Percentiles rank a stretch among this genome's conserved stretches.
Conservation (phyloP, 2,329 filamentous ascomycete genomes). For the Nakataea oryzae region DNA sequence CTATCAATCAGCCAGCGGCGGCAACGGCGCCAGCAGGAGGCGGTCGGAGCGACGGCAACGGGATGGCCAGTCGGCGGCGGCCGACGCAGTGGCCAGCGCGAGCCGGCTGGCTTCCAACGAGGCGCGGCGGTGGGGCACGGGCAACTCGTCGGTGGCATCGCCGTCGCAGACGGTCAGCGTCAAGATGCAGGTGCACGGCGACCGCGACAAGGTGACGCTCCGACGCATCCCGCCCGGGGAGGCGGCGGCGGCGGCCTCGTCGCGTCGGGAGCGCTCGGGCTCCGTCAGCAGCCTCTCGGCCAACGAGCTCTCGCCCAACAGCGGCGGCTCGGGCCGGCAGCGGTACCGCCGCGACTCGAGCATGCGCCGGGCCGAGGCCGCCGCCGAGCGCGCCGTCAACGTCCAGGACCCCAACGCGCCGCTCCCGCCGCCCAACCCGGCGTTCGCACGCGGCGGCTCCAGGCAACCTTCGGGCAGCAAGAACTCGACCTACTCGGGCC, state of each 20-base stretch:
- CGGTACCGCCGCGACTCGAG: conserved; percentile 46
- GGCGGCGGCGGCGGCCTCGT: conserved; percentile 30
- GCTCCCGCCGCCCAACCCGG: conserved; percentile 44
- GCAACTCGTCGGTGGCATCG: conserved; percentile 20
- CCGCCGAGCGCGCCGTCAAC: conserved; percentile 27
- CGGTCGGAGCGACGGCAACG: conserved; percentile 34
- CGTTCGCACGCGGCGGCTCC: conserved; percentile 35
- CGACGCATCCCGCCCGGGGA: conserved; percentile 52
- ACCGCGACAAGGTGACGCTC: conserved; percentile 51
- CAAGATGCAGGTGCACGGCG: conserved; percentile 49
- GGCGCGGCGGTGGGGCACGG: conserved; percentile 23
- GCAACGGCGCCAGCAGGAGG: conserved; percentile 24
- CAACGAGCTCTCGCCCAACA: conserved; percentile 35
- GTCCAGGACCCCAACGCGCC: conserved; percentile 25
- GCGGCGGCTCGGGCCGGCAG: conserved; percentile 15
- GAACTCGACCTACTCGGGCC: conserved; percentile 50
- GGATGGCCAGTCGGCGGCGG: conserved; percentile 34
- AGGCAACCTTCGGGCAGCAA: conserved; percentile 28
- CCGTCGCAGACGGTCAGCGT: conserved; percentile 35
- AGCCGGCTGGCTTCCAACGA: conserved; percentile 37
- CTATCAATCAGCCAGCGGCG: conserved; percentile 27
- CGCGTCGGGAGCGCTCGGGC: conserved; percentile 24
- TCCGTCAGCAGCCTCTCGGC: conserved; percentile 47
- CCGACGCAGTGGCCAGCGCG: conserved; percentile 35
- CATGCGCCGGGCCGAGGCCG: conserved; percentile 32